Base-by-base conservation (phyloP, 2,329 filamentous ascomycete species). In the Leptographium wingfieldii region DNA sequence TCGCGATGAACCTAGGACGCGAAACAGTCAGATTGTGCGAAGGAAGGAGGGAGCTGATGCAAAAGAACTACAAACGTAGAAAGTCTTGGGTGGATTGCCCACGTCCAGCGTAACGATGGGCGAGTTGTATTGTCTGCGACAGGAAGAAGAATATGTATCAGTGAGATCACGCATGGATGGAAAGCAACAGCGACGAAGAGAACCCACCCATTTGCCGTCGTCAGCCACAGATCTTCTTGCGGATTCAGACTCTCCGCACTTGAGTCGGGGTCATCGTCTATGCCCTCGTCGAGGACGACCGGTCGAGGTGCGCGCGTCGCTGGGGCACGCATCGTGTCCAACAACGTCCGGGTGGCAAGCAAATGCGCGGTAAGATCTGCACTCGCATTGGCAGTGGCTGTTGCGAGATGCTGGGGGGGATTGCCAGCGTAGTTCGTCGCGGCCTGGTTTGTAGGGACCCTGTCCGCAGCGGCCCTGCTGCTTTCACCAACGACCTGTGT, bases 171-270 rank as follows among this genome's bases (percentile, higher is more conserved):
- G 9, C 25, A 52, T 22, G 9, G 43, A n/a, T 5, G 19, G 10
- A 16, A 51, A 51, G 27, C n/a, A 27, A 31, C 3, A 35, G 48
- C 51, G 27, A 58, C n/a, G 22, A 38, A 33, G 29, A 38, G 3
- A 59, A 68, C 73, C 70, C 67, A 76, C 74, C 76, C 77, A 65
- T 79, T 76, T 25, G 71, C 71, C n/a, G 74, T 78, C 58, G 74
- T 75, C 54, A 79, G 66, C 76, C 76, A 79, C 29, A 79, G 69
- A 64, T 79, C 77, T 59, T 76, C 73, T 60, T 70, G 73, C 9
- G 72, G 73, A 64, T 76, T 71, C 43, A 73, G 67, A n/a, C 16
- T 33, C 31, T 31, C 31, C 4, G 31, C 31, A 31, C 31, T 31
- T 31, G 31, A 5, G 5, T 11, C 9, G 66, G 64, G 58, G 67